Percentiles rank a stretch among this genome's conserved stretches.
Evolutionary conservation across 2,329 filamentous ascomycete genomes (phyloP).

Genomic region (Malbranchea zuffiana): DNA sequence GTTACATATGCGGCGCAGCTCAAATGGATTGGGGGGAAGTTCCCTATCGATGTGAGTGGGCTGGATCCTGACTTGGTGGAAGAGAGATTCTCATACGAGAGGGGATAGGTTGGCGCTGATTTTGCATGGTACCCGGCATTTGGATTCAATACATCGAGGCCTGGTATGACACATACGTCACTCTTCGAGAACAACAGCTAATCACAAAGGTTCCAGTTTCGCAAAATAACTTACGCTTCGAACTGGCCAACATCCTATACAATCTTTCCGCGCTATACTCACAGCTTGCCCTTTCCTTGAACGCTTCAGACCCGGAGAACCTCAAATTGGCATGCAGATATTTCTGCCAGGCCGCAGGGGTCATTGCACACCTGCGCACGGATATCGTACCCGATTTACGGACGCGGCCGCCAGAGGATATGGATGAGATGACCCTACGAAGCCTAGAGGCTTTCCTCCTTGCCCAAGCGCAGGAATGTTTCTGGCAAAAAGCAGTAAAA

Average conservation of each 20-base stretch:
- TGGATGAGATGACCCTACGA: slow-evolving; percentile 80
- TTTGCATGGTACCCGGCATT: slow-evolving; percentile 94
- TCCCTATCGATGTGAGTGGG: slow-evolving; percentile 71
- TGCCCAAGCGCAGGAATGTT: slow-evolving; percentile 92
- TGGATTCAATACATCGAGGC: slow-evolving; percentile 74
- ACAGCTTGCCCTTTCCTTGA: slow-evolving; percentile 72
- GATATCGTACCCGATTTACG: slow-evolving; percentile 72
- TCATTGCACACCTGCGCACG: slow-evolving; percentile 65
- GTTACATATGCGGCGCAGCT: slow-evolving; percentile 85
- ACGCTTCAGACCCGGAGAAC: slow-evolving; percentile 66
- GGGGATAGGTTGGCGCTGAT: slow-evolving; percentile 70
- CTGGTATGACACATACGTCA: slow-evolving; percentile 32
- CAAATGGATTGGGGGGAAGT: slow-evolving; percentile 87
- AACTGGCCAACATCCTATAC: slow-evolving; percentile 84
- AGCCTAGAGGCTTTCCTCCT: slow-evolving; percentile 74
- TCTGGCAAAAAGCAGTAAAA: slow-evolving; percentile 95
- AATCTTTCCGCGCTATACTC: slow-evolving; percentile 91
- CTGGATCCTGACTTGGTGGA: neutral
- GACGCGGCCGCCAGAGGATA: slow-evolving; percentile 79
- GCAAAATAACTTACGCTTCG: slow-evolving; percentile 61
- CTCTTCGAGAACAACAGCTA: neutral
- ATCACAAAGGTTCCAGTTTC: slow-evolving; percentile 30
- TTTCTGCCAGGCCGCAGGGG: slow-evolving; percentile 77
- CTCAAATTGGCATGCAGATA: slow-evolving; percentile 82
- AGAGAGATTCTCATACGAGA: slow-evolving; percentile 2